A percentile compares a stretch with the other conserved stretches of the same genome.
Evolutionary conservation across 2,329 filamentous ascomycete species (phyloP).

Genomic region (Pseudocercospora crystallina): DNA sequence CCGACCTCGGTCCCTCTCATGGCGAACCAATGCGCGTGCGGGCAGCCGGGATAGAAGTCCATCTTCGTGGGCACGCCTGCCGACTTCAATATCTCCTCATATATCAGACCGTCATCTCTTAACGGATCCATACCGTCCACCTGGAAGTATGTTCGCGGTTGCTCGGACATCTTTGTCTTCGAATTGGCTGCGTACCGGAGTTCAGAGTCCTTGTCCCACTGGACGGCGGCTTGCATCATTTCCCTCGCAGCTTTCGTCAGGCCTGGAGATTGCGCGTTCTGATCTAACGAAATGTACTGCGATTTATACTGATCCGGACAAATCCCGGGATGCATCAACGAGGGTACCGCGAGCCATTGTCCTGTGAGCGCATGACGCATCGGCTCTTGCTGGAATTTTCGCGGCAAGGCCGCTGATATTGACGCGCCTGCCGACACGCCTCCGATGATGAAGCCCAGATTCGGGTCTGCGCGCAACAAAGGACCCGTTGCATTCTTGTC

Average conservation of each 20-base stretch:
- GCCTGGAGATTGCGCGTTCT: conserved; percentile 42
- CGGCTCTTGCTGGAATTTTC: conserved; percentile 43
- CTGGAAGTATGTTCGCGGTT: conserved; percentile 53
- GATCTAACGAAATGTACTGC: conserved; percentile 42
- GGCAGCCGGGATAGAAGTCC: conserved; percentile 45
- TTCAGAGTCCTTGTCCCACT: conserved; percentile 21
- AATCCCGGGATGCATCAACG: conserved; percentile 32
- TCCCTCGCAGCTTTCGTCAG: conserved; percentile 26
- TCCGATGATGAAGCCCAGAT: conserved; percentile 50
- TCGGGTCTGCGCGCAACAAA: conserved; percentile 42
- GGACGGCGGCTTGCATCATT: conserved; percentile 14
- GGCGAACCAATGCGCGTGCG: conserved; percentile 43
- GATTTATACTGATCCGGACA: conserved; percentile 43
- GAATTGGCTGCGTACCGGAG: conserved; percentile 37
- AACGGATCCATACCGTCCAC: conserved; percentile 52
- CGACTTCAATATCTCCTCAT: conserved; percentile 49
- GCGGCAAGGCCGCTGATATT: conserved; percentile 40
- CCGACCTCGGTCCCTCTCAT: conserved; percentile 32
- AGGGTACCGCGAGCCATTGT: conserved; percentile 46
- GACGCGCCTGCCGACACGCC: conserved; percentile 51
- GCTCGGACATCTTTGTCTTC: conserved; percentile 31
- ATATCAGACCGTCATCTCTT: conserved; percentile 55
- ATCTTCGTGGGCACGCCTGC: conserved; percentile 47
- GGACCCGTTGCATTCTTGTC: conserved; percentile 37
- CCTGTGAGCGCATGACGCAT: conserved; percentile 49